phyloP scores from a whole-genome alignment of 768 basidiomycete genomes.

The Panellus pusillus region DNA sequence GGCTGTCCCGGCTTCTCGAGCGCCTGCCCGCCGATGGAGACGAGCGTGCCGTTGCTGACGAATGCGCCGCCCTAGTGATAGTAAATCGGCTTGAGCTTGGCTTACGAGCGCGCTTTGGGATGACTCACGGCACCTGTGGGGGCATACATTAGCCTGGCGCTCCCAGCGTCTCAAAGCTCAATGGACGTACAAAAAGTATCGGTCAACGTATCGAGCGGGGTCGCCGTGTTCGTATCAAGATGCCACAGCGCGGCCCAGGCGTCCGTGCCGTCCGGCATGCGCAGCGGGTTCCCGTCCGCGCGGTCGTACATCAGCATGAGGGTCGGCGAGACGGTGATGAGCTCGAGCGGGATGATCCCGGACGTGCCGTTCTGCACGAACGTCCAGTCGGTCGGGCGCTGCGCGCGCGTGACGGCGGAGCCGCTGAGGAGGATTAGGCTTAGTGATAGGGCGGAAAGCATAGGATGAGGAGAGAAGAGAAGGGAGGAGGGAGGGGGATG shows the following conservation, averaged over 20 bases:
- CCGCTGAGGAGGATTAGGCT: not conserved
- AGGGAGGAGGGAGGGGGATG: too few relatives aligned
- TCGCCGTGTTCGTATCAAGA: conserved; percentile 17
- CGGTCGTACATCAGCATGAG: conserved; percentile 18
- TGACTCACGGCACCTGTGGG: too few relatives aligned
- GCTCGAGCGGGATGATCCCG: conserved; percentile 13
- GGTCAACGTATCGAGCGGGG: conserved; percentile 7
- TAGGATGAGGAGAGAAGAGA: too few relatives aligned
- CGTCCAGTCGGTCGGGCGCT: conserved; percentile 1
- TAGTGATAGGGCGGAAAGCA: too few relatives aligned
- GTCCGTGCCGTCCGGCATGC: conserved; percentile 7
- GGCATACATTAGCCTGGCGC: too few relatives aligned
- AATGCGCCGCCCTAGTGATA: not conserved
- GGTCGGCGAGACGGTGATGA: conserved; percentile 18
- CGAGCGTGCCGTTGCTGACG: conserved; percentile 14
- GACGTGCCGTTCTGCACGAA: conserved; percentile 18
- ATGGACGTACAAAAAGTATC: conserved; percentile 10
- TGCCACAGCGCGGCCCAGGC: conserved; percentile 19
- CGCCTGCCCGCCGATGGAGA: not conserved
- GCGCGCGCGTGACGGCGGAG: not conserved
- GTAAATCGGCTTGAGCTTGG: too few relatives aligned
- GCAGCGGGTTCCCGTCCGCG: conserved; percentile 14
- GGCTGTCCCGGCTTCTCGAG: not conserved
- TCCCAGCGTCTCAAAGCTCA: too few relatives aligned
- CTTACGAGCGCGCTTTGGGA: too few relatives aligned